A percentile compares a stretch with the other conserved stretches of the same genome.
These are phyloP conservation scores for Penicillium aurantiogriseum DNA, from an alignment of 2,329 filamentous ascomycete genomes.

Conservation along the genomic window DNA sequence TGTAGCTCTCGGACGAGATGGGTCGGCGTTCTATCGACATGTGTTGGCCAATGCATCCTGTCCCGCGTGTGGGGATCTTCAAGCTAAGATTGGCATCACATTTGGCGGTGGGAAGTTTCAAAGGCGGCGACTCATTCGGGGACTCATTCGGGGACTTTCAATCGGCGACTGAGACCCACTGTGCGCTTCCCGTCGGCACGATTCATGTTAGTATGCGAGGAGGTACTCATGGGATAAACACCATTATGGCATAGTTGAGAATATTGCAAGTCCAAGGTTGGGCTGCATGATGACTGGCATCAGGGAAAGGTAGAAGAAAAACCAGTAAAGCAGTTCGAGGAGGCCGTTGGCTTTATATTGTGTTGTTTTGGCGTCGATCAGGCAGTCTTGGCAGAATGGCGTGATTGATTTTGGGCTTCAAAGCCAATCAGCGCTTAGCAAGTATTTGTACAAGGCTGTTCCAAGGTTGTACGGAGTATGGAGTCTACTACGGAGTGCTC, in stretches of 20 bases:
- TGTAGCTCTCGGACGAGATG: slow-evolving; percentile 4
- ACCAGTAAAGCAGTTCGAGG: slow-evolving; percentile 15
- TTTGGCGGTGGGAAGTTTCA: not conserved
- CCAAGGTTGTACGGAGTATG: not conserved
- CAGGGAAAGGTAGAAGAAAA: not conserved
- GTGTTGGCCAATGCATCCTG: not conserved
- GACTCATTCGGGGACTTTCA: not conserved
- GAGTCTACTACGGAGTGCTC: not conserved
- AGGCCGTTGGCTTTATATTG: slow-evolving; percentile 30
- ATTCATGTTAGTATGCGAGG: slow-evolving; percentile 3
- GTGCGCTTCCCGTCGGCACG: slow-evolving; percentile 29
- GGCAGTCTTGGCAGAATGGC: slow-evolving; percentile 36
- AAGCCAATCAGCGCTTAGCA: slow-evolving; percentile 6
- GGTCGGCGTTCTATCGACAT: slow-evolving; percentile 2
- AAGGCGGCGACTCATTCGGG: slow-evolving; percentile 1
- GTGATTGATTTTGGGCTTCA: slow-evolving; percentile 24
- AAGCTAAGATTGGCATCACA: not conserved
- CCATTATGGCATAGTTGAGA: not conserved
- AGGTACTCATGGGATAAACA: not conserved
- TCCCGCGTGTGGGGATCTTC: not conserved
- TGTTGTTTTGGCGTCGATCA: slow-evolving; percentile 14
- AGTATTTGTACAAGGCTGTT: not conserved
- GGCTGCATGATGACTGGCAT: not conserved
- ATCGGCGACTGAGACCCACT: slow-evolving; percentile 24
- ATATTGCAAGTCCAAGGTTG: not conserved